These are phyloP conservation scores for Suillus lakei DNA, from an alignment of 768 basidiomycete species.

Conservation along the genomic window DNA sequence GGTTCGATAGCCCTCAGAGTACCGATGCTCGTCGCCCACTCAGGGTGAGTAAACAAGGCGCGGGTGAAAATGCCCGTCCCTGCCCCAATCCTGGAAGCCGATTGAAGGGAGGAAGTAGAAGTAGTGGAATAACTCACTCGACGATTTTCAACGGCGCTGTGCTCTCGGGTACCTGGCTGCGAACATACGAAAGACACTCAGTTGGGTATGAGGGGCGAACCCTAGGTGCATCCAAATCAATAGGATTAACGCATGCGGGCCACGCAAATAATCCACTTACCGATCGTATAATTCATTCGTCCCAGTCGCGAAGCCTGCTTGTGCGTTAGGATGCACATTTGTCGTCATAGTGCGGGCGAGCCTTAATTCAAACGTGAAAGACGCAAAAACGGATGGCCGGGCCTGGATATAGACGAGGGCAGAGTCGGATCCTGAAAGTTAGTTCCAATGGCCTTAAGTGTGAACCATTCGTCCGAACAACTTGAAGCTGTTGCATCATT, in stretches of 20 bases:
- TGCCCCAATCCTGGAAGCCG: conserved; percentile 63
- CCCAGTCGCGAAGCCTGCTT: conserved; percentile 73
- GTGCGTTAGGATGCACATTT: conserved; percentile 60
- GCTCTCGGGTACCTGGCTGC: conserved; percentile 52
- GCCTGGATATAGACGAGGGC: background rate
- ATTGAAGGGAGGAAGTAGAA: conserved; percentile 3
- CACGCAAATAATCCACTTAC: conserved; percentile 36
- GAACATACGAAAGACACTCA: background rate
- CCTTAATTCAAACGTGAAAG: background rate
- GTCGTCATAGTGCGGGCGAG: conserved; percentile 29
- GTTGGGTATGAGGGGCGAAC: conserved; percentile 63
- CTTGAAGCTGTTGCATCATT: background rate
- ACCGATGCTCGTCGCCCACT: conserved; percentile 52
- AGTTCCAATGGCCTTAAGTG: background rate
- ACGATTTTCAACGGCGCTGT: conserved; percentile 59
- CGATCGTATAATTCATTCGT: conserved; percentile 85
- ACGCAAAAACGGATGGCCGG: background rate
- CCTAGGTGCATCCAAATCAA: conserved; percentile 39
- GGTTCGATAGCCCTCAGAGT: conserved; percentile 80
- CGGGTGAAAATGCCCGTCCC: conserved; percentile 93
- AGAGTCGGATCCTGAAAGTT: background rate
- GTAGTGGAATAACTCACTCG: conserved; percentile 54
- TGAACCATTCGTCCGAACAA: background rate
- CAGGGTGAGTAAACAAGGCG: conserved; percentile 64
- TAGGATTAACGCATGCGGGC: background rate